phyloP scores from a whole-genome alignment of 164 flowering plant genomes.

The Annona cherimola region DNA sequence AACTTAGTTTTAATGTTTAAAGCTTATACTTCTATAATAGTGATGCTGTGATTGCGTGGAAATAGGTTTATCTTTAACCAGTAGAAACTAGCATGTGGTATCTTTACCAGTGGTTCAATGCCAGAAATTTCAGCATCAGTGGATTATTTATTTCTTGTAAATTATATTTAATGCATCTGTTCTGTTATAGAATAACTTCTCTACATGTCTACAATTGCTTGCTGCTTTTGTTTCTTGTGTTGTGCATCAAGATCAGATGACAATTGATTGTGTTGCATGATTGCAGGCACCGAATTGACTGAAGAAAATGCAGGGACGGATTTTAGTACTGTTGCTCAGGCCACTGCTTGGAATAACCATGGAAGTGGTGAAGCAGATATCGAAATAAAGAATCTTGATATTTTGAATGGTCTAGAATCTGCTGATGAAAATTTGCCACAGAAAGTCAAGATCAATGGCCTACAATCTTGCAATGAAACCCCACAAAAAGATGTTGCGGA shows the following conservation, averaged over 20 bases:
- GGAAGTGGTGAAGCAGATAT: conserved; percentile 13
- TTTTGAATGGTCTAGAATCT: conserved; percentile 10
- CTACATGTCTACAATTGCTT: background rate
- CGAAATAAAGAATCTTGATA: conserved; percentile 7
- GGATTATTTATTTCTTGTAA: background rate
- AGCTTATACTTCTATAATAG: too few relatives aligned
- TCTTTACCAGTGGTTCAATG: background rate
- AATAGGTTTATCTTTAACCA: background rate
- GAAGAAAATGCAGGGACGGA: conserved; percentile 18
- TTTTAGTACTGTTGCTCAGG: background rate
- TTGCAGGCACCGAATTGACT: conserved; percentile 19
- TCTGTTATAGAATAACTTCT: background rate
- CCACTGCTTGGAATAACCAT: conserved; percentile 9
- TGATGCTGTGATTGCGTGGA: background rate
- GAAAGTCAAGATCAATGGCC: conserved; percentile 1
- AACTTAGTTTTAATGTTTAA: background rate
- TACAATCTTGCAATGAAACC: conserved; percentile 9
- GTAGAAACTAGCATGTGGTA: background rate
- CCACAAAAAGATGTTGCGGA: conserved; percentile 13
- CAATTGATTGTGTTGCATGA: background rate
- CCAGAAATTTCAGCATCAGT: background rate
- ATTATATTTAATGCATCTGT: background rate
- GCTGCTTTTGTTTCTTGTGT: background rate
- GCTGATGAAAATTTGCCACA: conserved; percentile 17
- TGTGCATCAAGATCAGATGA: background rate